These are phyloP conservation scores for Pichia norvegensis DNA, from an alignment of 1,139 yeast species.

Conservation along the genomic window DNA sequence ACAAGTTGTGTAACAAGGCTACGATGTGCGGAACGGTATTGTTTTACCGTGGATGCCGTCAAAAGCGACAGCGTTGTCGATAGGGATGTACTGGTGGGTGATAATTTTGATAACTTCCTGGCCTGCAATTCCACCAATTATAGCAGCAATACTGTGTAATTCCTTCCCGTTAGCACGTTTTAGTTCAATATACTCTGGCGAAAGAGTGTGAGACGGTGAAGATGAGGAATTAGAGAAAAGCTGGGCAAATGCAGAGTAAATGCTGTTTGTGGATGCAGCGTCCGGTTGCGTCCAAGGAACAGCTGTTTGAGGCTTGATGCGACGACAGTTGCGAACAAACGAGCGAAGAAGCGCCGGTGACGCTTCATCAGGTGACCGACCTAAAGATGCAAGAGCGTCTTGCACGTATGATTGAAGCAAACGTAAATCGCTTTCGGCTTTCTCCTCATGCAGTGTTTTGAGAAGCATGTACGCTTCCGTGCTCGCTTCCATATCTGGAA, in stretches of 20 bases:
- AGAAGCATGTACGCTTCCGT: slow-evolving; percentile 54
- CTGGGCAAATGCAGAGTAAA: background rate
- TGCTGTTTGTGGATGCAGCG: background rate
- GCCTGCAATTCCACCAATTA: slow-evolving; percentile 74
- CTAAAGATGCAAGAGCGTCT: background rate
- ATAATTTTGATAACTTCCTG: slow-evolving; percentile 66
- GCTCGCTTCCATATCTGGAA: slow-evolving; percentile 88
- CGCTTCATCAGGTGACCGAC: background rate
- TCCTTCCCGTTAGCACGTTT: slow-evolving; percentile 36
- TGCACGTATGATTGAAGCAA: background rate
- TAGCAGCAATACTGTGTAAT: slow-evolving; percentile 40
- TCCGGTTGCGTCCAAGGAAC: background rate
- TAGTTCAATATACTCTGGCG: slow-evolving; percentile 20
- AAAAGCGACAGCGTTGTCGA: slow-evolving; percentile 57
- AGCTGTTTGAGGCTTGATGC: background rate
- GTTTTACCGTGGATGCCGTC: slow-evolving; percentile 57
- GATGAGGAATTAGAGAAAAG: background rate
- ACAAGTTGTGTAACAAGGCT: background rate
- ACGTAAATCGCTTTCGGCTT: slow-evolving; percentile 19
- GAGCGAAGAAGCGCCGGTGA: background rate
- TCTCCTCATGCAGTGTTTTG: slow-evolving; percentile 49
- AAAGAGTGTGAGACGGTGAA: too few relatives aligned
- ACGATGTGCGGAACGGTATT: background rate
- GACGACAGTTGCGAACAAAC: background rate
- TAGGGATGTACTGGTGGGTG: slow-evolving; percentile 66